These are phyloP conservation scores for Aspergillus bertholletiae DNA, from an alignment of 495 filamentous ascomycete genomes.

Conservation along the genomic window DNA sequence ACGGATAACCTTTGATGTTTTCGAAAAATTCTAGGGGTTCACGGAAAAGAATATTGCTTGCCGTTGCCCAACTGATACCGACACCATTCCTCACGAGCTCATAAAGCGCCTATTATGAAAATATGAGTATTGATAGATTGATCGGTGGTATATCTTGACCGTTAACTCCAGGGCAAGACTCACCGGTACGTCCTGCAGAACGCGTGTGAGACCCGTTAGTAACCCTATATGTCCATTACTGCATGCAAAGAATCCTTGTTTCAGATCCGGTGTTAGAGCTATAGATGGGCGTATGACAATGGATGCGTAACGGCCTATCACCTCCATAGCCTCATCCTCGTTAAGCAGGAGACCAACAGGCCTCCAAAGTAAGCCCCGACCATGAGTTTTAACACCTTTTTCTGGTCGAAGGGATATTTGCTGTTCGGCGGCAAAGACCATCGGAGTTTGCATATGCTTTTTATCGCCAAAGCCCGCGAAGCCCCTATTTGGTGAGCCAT, in stretches of 20 bases:
- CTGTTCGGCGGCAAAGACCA: too few relatives aligned
- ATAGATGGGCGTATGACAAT: too few relatives aligned
- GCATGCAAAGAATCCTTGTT: slow-evolving; percentile 13
- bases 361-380: too few relatives aligned
- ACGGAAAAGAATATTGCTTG: slow-evolving; percentile 8
- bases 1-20: slow-evolving; percentile 4
- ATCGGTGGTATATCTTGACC: slow-evolving; percentile 3
- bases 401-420: too few relatives aligned
- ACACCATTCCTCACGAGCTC: slow-evolving; percentile 5
- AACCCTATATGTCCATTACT: slow-evolving; percentile 17
- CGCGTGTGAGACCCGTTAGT: slow-evolving; percentile 9
- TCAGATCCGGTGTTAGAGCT: too few relatives aligned
- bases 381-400: too few relatives aligned
- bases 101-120: slow-evolving; percentile 9
- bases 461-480: slow-evolving; percentile 2
- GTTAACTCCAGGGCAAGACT: slow-evolving; percentile 11
- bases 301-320: too few relatives aligned
- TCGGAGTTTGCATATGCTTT: slow-evolving; percentile 6
- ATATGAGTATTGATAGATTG: slow-evolving; percentile 12
- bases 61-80: slow-evolving; percentile 12
- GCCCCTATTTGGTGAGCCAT: slow-evolving; percentile 13
- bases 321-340: too few relatives aligned
- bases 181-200: slow-evolving; percentile 13
- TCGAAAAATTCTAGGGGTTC: slow-evolving; percentile 11
- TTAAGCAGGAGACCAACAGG: too few relatives aligned